Evolutionary conservation across 1,139 yeast species (phyloP).

Genomic region (Yamadazyma kanchanaburiensis): DNA sequence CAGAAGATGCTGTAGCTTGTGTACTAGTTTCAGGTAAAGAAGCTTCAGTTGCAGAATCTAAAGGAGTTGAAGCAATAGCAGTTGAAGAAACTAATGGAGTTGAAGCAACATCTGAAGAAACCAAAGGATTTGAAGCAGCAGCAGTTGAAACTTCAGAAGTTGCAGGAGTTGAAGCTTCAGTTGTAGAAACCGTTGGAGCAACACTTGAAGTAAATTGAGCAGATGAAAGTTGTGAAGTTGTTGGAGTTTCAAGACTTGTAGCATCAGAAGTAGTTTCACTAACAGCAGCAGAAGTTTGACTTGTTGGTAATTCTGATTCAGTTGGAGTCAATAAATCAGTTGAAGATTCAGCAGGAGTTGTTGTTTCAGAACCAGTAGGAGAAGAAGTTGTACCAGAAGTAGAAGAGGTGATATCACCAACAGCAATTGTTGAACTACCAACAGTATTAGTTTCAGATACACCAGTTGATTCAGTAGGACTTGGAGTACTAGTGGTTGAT

Average conservation of each 20-base stretch:
- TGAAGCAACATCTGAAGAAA: background rate
- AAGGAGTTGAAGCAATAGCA: constrained; percentile 3
- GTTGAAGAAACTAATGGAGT: constrained; percentile 3
- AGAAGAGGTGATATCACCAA: background rate
- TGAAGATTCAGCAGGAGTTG: constrained; percentile 2
- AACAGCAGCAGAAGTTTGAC: constrained; percentile 1
- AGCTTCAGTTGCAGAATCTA: constrained; percentile 5
- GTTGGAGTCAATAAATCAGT: constrained; percentile 2
- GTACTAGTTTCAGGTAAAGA: too few relatives aligned
- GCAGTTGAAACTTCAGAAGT: constrained; percentile 1
- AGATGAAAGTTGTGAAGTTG: constrained; percentile 1
- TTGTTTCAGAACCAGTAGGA: constrained; percentile 1
- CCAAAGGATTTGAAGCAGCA: constrained; percentile 1
- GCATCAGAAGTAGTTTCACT: constrained; percentile 1
- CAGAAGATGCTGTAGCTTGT: constrained; percentile 3
- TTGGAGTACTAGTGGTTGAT: constrained; percentile 1
- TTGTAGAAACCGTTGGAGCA: constrained; percentile 5
- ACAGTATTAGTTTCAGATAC: constrained; percentile 2
- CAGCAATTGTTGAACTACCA: background rate
- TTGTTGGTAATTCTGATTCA: constrained; percentile 2
- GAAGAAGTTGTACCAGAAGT: background rate
- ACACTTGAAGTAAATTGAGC: background rate
- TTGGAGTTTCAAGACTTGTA: background rate
- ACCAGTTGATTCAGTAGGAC: constrained; percentile 2
- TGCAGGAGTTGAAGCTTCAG: background rate